Evolutionary conservation across 306 rosid genomes (phyloP).

Genomic region (Pterocarpus santalinus): DNA sequence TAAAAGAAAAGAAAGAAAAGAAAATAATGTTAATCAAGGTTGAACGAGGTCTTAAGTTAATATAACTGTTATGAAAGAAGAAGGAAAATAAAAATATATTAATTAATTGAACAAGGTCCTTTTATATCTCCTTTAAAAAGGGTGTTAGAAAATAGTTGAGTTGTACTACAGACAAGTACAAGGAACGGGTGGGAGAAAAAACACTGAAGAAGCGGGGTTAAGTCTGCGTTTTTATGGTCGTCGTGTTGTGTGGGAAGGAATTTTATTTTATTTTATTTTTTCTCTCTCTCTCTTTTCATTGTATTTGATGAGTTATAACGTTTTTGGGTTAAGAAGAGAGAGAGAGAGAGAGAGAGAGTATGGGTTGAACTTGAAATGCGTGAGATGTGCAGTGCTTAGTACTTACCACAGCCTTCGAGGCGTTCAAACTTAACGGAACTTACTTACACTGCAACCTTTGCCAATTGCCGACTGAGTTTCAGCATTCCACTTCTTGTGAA

Average conservation of each 20-base stretch:
- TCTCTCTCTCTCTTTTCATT: too few relatives aligned
- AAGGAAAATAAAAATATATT: too few relatives aligned
- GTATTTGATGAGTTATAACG: background rate
- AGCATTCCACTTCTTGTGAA: background rate
- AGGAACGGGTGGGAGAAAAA: background rate
- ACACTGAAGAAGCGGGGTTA: background rate
- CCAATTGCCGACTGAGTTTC: background rate
- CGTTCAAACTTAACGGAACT: background rate
- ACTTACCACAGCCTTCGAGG: conserved; percentile 2
- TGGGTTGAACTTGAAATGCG: background rate
- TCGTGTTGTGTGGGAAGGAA: background rate
- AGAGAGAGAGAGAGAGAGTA: background rate
- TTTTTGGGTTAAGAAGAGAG: background rate
- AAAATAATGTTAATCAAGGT: background rate
- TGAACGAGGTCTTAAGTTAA: background rate
- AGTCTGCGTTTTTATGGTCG: conserved; percentile 17
- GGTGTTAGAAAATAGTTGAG: background rate
- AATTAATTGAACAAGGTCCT: background rate
- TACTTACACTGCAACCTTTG: background rate
- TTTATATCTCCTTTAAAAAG: conserved; percentile 6
- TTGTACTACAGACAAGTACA: conserved; percentile 9
- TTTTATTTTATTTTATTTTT: background rate
- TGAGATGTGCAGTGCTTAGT: background rate
- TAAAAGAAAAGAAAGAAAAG: background rate
- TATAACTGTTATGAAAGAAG: background rate